Evolutionary conservation across 177 flowering plant species (phyloP), one percentile per base, ranked within the genome.

Genomic region (Vitis hybrid): DNA sequence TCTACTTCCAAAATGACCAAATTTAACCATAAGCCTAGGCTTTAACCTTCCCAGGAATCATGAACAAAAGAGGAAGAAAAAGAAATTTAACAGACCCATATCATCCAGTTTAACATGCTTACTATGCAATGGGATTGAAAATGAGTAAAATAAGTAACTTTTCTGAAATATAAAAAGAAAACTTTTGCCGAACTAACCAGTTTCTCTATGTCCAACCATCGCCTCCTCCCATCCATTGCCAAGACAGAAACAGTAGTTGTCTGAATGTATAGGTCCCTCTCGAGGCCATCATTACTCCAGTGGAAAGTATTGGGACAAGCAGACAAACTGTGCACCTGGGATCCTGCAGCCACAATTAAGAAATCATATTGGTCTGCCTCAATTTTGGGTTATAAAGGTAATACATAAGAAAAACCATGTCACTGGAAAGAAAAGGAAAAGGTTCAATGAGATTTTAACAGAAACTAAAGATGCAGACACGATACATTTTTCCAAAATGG

Each of bases 201-300:
- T 80, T 87, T 89, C 70, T 81, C 80, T 68, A 93, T 90, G 82
- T 96, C 99, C 81, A 96, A 69, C 99, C 99, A 96, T 56, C 99
- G 88, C 75, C 98, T 89, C 72, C 90, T 86, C 73, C 99, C 99
- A 86, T 96, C 99, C 97, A 93, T 93, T 26, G 99, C 97, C 79
- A 96, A 79, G 80, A 96, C 86, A 76, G 99, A 87, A 55, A 93
- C 87, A 45, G 87, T 85, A 32, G 80, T 77, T 34, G 88, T 81
- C 75, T 88, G 81, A 70, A 96, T 96, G 76, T 90, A 87, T 12
- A 96, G 80, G 76, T 96, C 99, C 84, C 81, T 90, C 75, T 96
- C 99, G 75, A 93, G 92, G 74, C 81, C 84, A 76, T 89, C 93
- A 62, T 85, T 84, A 72, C 69, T 87, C 99, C 99, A 96, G 61